phyloP scores from a whole-genome alignment of 169 alveolate species.

The Plasmodium berghei region DNA sequence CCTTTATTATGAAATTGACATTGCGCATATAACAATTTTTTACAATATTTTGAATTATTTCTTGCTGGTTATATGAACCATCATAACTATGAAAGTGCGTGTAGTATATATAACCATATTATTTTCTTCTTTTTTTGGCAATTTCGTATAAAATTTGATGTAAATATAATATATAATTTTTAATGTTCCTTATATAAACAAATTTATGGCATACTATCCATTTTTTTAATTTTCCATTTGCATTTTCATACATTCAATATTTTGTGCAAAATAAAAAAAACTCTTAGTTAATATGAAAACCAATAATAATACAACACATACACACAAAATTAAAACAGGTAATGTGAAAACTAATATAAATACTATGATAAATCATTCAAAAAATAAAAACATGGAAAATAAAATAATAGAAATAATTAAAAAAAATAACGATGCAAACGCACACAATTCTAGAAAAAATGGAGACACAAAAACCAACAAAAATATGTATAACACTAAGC shows the following conservation, averaged over 20 bases:
- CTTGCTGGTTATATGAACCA: background rate
- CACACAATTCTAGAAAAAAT: background rate
- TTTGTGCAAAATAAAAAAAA: conserved; percentile 16
- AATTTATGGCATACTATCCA: background rate
- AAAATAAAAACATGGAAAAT: conserved; percentile 10
- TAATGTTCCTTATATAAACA: no score
- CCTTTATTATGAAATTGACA: background rate
- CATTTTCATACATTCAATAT: background rate
- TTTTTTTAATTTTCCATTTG: background rate
- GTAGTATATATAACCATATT: no score
- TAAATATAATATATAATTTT: no score
- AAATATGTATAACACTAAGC: background rate
- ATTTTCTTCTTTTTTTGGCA: background rate
- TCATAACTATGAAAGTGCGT: no score
- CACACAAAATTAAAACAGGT: background rate
- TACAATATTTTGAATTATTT: background rate
- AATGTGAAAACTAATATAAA: background rate
- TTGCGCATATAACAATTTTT: background rate
- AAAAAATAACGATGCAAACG: background rate
- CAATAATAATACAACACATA: conserved; percentile 12
- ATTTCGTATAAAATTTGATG: no score
- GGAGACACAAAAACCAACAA: conserved; percentile 8
- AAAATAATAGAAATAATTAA: background rate
- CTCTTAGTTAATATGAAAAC: conserved; percentile 1
- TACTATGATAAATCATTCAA: conserved; percentile 1